phyloP scores from a whole-genome alignment of 2,329 filamentous ascomycete genomes.

The Emmonsiellopsis sp. region DNA sequence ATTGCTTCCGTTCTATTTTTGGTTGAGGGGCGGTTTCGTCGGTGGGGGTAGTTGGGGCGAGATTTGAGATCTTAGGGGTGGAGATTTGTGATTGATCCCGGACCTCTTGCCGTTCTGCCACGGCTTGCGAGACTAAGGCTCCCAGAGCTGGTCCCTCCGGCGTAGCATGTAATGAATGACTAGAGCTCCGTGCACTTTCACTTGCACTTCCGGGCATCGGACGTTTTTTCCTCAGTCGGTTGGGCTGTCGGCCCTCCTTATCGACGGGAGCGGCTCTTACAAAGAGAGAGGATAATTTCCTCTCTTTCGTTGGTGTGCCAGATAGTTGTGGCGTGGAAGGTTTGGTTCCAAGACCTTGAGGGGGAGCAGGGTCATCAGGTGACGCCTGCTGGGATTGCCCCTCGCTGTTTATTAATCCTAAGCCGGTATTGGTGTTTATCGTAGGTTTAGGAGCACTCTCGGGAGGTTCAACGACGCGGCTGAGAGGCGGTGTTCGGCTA shows the following conservation, averaged over 20 bases:
- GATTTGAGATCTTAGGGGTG: conserved; percentile 25
- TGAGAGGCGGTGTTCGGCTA: conserved; percentile 18
- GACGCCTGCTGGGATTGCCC: neutral
- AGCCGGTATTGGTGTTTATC: conserved; percentile 1
- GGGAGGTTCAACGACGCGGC: conserved; percentile 12
- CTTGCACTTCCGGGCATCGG: conserved; percentile 64
- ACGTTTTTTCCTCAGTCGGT: conserved; percentile 84
- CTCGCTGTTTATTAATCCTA: neutral
- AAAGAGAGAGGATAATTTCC: conserved; percentile 60
- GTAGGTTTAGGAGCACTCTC: conserved; percentile 5
- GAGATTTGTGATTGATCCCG: conserved; percentile 22
- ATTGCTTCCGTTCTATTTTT: conserved; percentile 7
- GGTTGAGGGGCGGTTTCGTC: conserved; percentile 14
- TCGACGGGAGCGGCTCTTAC: conserved; percentile 54
- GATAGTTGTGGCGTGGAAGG: conserved; percentile 27
- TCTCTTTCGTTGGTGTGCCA: conserved; percentile 54
- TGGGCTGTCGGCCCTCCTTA: conserved; percentile 59
- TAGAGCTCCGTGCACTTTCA: conserved; percentile 84
- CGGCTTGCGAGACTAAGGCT: conserved; percentile 14
- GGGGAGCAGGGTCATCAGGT: conserved; percentile 8
- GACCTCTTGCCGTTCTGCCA: conserved; percentile 18
- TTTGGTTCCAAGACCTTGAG: conserved; percentile 39
- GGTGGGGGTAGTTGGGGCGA: conserved; percentile 18
- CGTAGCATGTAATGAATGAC: conserved; percentile 55
- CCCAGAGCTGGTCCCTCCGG: conserved; percentile 36